Conservation (phyloP, 164 flowering plant genomes). For the Litsea cubeba region DNA sequence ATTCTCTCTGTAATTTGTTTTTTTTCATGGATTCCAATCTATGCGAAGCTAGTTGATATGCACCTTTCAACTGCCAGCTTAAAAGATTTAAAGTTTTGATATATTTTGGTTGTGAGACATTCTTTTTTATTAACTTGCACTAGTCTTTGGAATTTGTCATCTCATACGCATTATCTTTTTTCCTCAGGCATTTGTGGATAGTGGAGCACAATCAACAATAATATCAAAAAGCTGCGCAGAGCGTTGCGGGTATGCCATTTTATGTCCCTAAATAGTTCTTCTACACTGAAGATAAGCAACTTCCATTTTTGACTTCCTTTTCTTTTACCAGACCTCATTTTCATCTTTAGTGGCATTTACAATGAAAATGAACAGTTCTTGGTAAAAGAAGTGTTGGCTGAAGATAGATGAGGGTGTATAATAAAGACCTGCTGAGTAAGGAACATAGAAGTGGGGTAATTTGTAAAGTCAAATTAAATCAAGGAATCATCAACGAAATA, state of each 20-base stretch:
- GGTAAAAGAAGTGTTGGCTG: too few relatives aligned
- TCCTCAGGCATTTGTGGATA: slow-evolving; percentile 95
- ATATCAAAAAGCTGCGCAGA: slow-evolving; percentile 99
- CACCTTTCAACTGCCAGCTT: background rate
- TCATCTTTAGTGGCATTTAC: too few relatives aligned
- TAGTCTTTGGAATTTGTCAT: too few relatives aligned
- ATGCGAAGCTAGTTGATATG: background rate
- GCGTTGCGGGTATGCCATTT: slow-evolving; percentile 76
- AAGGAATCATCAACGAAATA: too few relatives aligned
- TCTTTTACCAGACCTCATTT: too few relatives aligned
- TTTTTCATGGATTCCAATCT: background rate
- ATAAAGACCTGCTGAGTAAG: too few relatives aligned
- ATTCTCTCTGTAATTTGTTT: background rate
- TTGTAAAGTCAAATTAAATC: too few relatives aligned
- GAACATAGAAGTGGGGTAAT: too few relatives aligned
- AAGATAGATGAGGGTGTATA: too few relatives aligned
- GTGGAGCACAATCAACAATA: slow-evolving; percentile 99
- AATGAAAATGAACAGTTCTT: too few relatives aligned
- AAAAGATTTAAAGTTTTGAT: background rate
- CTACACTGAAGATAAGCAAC: background rate
- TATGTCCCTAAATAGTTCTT: background rate
- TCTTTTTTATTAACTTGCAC: background rate
- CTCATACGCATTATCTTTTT: slow-evolving; percentile 2
- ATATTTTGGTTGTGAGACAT: background rate
- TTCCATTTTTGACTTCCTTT: background rate